These are phyloP conservation scores for Penicillium sp. DNA, from an alignment of 2,329 filamentous ascomycete genomes.

Conservation along the genomic window DNA sequence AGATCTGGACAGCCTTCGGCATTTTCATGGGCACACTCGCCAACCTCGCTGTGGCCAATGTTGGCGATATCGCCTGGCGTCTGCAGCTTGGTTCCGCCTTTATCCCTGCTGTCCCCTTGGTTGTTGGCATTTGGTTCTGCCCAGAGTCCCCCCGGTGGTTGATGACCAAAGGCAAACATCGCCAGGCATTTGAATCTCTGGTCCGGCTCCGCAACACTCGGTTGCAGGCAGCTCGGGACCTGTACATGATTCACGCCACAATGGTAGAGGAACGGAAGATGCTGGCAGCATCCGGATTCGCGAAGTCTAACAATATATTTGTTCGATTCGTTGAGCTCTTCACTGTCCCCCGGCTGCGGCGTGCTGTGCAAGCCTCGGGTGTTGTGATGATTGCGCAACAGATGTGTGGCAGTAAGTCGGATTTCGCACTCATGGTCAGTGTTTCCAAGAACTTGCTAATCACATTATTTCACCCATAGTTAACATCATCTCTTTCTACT, in stretches of 20 bases:
- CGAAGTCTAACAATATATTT: conserved; percentile 10
- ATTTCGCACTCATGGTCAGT: background rate
- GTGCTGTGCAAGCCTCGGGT: conserved; percentile 22
- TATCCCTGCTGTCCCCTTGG: conserved; percentile 43
- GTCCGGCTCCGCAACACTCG: conserved; percentile 30
- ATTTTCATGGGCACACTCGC: conserved; percentile 39
- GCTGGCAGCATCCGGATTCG: conserved; percentile 8
- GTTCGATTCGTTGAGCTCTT: conserved; percentile 18
- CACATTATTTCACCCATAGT: conserved; percentile 12
- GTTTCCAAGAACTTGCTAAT: background rate
- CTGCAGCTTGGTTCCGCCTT: conserved; percentile 44
- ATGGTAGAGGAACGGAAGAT: conserved; percentile 27
- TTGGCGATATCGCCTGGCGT: conserved; percentile 39
- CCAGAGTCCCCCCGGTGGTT: conserved; percentile 40
- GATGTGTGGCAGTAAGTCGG: conserved; percentile 25
- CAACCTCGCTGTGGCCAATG: conserved; percentile 37
- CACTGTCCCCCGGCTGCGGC: conserved; percentile 17
- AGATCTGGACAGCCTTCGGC: conserved; percentile 44
- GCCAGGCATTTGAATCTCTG: conserved; percentile 29
- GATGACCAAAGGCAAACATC: conserved; percentile 26
- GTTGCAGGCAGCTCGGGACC: conserved; percentile 31
- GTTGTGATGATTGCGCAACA: conserved; percentile 28
- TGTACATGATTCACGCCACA: conserved; percentile 24
- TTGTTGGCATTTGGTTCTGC: conserved; percentile 42
- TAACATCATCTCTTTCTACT: conserved; percentile 29